These are phyloP conservation scores for Limnanthes douglasii DNA, from an alignment of 345 rosid species.

Conservation along the genomic window DNA sequence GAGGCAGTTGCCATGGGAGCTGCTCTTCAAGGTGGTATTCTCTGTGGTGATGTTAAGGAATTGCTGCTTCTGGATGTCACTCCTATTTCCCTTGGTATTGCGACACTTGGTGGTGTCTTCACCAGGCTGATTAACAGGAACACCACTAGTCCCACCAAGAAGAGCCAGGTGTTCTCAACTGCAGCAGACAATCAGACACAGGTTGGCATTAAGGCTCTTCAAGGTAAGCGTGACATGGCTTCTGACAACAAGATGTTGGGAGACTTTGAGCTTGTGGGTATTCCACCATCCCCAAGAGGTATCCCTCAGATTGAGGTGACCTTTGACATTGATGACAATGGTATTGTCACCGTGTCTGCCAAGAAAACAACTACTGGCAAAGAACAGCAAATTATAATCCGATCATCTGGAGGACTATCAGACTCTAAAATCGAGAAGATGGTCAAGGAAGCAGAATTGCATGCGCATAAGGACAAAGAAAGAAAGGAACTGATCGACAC, in stretches of 20 bases:
- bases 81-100: slow-evolving; percentile 29
- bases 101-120: slow-evolving; percentile 32
- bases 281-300: slow-evolving; percentile 23
- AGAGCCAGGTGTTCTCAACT: slow-evolving; percentile 29
- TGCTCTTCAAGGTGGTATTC: slow-evolving; percentile 24
- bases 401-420: slow-evolving; percentile 19
- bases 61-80: slow-evolving; percentile 21
- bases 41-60: slow-evolving; percentile 28
- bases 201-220: slow-evolving; percentile 22
- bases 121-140: slow-evolving; percentile 28
- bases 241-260: slow-evolving; percentile 23
- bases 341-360: slow-evolving; percentile 21
- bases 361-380: slow-evolving; percentile 19
- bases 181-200: slow-evolving; percentile 25
- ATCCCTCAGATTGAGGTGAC: slow-evolving; percentile 23
- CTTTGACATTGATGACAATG: slow-evolving; percentile 26
- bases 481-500: slow-evolving; percentile 18
- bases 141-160: slow-evolving; percentile 35
- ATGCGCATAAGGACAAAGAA: slow-evolving; percentile 23
- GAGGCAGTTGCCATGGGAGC: slow-evolving; percentile 27
- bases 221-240: slow-evolving; percentile 25
- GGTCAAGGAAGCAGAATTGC: slow-evolving; percentile 24
- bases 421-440: slow-evolving; percentile 21
- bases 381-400: slow-evolving; percentile 25
- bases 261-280: slow-evolving; percentile 19